A percentile compares a stretch with the other conserved stretches of the same genome.
Evolutionary conservation across 2,329 filamentous ascomycete species (phyloP).

Genomic region (Phialemoniopsis sp.): DNA sequence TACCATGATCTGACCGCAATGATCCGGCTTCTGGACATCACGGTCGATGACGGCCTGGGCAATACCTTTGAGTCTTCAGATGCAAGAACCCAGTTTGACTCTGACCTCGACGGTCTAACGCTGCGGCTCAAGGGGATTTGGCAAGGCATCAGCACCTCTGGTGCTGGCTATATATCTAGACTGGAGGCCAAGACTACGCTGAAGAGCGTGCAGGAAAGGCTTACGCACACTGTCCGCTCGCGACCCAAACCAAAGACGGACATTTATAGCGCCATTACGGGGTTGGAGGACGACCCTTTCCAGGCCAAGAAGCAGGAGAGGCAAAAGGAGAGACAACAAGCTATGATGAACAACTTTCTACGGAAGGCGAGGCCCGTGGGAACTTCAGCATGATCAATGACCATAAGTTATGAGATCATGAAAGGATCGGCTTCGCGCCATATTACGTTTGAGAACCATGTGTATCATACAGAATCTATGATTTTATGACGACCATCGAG

Average conservation of each 20-base stretch:
- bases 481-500: too few species aligned
- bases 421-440: too few species aligned
- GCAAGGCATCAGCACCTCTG: constrained; percentile 67
- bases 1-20: constrained; percentile 65
- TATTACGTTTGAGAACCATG: too few species aligned
- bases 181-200: constrained; percentile 75
- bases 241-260: constrained; percentile 49
- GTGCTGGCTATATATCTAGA: constrained; percentile 66
- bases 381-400: too few species aligned
- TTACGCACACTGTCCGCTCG: constrained; percentile 68
- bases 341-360: constrained; percentile 10
- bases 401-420: too few species aligned
- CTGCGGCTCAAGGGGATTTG: constrained; percentile 52
- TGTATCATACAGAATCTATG: too few species aligned
- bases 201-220: constrained; percentile 69
- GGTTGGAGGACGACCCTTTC: constrained; percentile 1
- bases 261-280: constrained; percentile 35
- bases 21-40: constrained; percentile 67
- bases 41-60: constrained; percentile 57
- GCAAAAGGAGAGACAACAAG: constrained; percentile 28
- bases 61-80: background rate
- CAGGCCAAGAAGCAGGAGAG: constrained; percentile 15
- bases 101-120: constrained; percentile 63
- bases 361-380: too few species aligned
- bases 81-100: constrained; percentile 54